Evolutionary conservation across 1,284 basidiomycete species (phyloP), one percentile per base, ranked within the genome.

Genomic region (Ganoderma boninense): DNA sequence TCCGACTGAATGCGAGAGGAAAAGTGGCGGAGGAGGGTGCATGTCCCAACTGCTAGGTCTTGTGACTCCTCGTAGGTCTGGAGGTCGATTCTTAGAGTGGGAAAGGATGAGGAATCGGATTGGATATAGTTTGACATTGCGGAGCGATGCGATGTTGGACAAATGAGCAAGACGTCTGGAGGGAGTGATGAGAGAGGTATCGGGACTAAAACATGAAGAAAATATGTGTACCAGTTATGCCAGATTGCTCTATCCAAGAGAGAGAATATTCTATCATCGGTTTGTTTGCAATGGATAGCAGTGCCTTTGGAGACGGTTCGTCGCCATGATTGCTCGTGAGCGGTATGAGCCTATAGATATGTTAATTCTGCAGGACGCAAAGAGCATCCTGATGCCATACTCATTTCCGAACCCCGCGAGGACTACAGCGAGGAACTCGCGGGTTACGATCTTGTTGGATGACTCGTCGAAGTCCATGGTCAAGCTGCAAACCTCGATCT

Each of bases 371-470:
- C 42, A 43, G 46, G 57, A 59, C 38, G 43, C 11, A 23, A 52
- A 10, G 32, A 52, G 44, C 56, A 56, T 60, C 35, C 49, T 18
- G 29, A 57, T n/a, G 63, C 81, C 89, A 79, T 80, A 95, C 96
- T 94, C 93, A 77, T 94, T 91, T 13, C 96, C 96, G 82, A 95
- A 94, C 32, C 96, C 96, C 35, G 94, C 93, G 6, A 97, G 86
- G 52, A 97, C 84, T 16, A 97, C 90, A 0, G 94, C 96, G 62
- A 93, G 87, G 79, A 97, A 97, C 80, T 97, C 95, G 62, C 84
- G 85, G 16, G 87, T 85, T 61, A 87, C 82, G 60, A 84, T 82
- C 56, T 85, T 85, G 64, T 84, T 84, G 68, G 87, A 83, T 74
- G 73, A 72, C 69, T 87, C 86, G 72, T 87, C 86, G 73, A 93